A percentile compares a stretch with the other conserved stretches of the same genome.
Conservation (phyloP, 768 basidiomycete genomes). For the Rhizopogon rudus region DNA sequence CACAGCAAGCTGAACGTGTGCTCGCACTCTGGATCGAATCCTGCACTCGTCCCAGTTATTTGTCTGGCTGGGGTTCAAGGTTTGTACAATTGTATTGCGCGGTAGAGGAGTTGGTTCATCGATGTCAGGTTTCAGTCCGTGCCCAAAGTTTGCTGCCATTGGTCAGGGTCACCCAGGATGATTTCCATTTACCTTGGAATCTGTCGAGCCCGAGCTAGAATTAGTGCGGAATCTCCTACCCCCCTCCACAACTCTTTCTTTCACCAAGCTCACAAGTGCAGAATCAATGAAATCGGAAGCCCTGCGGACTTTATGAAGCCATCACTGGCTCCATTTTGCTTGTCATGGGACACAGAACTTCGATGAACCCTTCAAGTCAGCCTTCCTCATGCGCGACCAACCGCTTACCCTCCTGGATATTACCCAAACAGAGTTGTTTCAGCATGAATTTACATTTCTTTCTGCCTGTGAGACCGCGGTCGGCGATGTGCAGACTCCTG, state of each 20-base stretch:
- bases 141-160: background rate
- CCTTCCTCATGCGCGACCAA: conserved; percentile 20
- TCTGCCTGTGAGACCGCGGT: conserved; percentile 29
- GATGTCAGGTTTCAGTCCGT: background rate
- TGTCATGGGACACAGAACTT: conserved; percentile 32
- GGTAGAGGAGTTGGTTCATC: conserved; percentile 17
- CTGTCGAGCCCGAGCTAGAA: background rate
- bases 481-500: conserved; percentile 16
- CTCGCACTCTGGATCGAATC: background rate
- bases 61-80: conserved; percentile 8
- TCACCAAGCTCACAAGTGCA: background rate
- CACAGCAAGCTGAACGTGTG: conserved; percentile 10
- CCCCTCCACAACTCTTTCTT: background rate
- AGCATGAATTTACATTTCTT: conserved; percentile 22
- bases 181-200: conserved; percentile 4
- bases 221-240: background rate
- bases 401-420: conserved; percentile 10
- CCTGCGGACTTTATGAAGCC: background rate
- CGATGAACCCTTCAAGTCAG: conserved; percentile 19
- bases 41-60: background rate
- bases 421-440: conserved; percentile 20
- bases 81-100: conserved; percentile 23
- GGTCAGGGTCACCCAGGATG: too few relatives aligned
- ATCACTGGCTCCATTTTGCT: conserved; percentile 25
- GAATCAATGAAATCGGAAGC: background rate